Evolutionary conservation across 2,329 filamentous ascomycete species (phyloP).

Genomic region (Metarhizium anisopliae): DNA sequence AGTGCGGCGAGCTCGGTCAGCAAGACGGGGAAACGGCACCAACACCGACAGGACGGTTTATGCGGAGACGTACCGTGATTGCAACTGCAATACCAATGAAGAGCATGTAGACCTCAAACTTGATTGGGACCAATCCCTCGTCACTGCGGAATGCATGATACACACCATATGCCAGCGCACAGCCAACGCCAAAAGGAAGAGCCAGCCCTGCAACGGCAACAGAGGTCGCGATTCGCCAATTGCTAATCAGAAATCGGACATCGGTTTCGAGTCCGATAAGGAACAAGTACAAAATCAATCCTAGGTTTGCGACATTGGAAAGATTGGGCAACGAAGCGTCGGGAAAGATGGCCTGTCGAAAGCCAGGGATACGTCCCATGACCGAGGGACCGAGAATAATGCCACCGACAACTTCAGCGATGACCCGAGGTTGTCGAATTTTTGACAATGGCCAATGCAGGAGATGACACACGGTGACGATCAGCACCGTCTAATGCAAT

Average conservation of each 20-base stretch:
- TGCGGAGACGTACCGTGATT: conserved; percentile 49
- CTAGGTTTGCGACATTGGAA: conserved; percentile 71
- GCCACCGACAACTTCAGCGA: conserved; percentile 77
- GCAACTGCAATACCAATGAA: conserved; percentile 92
- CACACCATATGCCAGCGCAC: conserved; percentile 70
- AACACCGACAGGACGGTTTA: too few relatives aligned
- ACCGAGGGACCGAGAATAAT: conserved; percentile 81
- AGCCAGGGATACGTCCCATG: conserved; percentile 77
- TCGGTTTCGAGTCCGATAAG: conserved; percentile 84
- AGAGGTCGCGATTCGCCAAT: conserved; percentile 71
- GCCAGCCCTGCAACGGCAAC: conserved; percentile 75
- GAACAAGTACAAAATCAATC: conserved; percentile 78
- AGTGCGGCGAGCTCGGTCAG: background rate
- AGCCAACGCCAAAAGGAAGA: conserved; percentile 74
- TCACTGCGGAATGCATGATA: conserved; percentile 60
- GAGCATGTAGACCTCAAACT: conserved; percentile 47
- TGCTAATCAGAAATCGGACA: conserved; percentile 63
- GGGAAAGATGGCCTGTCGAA: conserved; percentile 70
- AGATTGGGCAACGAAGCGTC: conserved; percentile 64
- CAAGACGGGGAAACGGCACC: background rate
- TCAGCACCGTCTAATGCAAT: conserved; percentile 28
- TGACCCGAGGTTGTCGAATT: conserved; percentile 71
- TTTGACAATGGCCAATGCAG: conserved; percentile 69
- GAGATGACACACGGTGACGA: conserved; percentile 37
- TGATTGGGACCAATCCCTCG: conserved; percentile 28